Evolutionary conservation across 1,284 basidiomycete species (phyloP).

Genomic region (Ceratobasidium sp.): DNA sequence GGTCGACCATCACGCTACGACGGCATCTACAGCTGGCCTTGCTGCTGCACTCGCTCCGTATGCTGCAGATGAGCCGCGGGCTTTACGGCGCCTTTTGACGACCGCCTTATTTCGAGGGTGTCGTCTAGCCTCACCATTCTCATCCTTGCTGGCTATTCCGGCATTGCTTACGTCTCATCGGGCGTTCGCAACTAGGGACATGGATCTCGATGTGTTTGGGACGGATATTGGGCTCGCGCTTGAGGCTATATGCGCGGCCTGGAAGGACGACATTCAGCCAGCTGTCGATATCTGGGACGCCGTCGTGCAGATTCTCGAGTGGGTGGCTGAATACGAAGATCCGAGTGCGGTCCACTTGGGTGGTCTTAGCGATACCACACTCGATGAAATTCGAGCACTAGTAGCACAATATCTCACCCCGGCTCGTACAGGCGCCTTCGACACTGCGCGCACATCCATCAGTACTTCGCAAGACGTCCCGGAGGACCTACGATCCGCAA

Average conservation of each 20-base stretch:
- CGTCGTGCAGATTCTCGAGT: slow-evolving; percentile 11
- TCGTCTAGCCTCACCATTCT: slow-evolving; percentile 6
- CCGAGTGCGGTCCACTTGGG: slow-evolving; percentile 3
- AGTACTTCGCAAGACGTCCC: slow-evolving; percentile 12
- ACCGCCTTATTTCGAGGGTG: slow-evolving; percentile 12
- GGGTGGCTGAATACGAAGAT: slow-evolving; percentile 23
- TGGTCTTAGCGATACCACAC: neutral
- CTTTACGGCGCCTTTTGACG: slow-evolving; percentile 10
- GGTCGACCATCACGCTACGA: slow-evolving; percentile 41
- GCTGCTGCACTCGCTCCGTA: slow-evolving; percentile 42
- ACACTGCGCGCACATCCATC: neutral
- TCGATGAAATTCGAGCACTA: slow-evolving; percentile 2
- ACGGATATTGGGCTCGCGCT: slow-evolving; percentile 32
- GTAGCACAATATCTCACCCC: neutral
- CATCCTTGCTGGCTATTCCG: slow-evolving; percentile 20
- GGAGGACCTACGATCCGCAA: slow-evolving; percentile 8
- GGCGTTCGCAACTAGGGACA: slow-evolving; percentile 29
- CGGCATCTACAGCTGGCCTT: slow-evolving; percentile 33
- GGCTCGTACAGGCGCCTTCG: slow-evolving; percentile 4
- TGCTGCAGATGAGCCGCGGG: slow-evolving; percentile 8
- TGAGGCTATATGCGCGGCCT: slow-evolving; percentile 17
- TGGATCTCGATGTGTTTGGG: slow-evolving; percentile 29
- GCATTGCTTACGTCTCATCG: slow-evolving; percentile 15
- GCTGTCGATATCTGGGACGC: slow-evolving; percentile 10
- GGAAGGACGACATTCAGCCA: slow-evolving; percentile 9